Conservation (phyloP, 768 basidiomycete species). For the Collybia sp. region DNA sequence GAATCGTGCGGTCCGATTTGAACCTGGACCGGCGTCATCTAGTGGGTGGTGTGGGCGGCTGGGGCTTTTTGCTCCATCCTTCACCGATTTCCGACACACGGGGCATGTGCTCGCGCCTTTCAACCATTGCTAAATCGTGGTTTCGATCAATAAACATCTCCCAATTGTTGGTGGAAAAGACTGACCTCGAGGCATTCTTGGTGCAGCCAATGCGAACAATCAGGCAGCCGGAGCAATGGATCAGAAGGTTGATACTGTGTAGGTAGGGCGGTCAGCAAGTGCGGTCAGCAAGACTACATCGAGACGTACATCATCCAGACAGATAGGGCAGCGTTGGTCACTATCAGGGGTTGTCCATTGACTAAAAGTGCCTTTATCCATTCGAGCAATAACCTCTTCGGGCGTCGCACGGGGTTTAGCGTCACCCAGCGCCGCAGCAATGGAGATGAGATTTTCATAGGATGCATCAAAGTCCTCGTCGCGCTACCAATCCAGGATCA, state of each 20-base stretch:
- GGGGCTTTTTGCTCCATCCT: not conserved
- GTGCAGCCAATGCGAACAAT: slow-evolving; percentile 81
- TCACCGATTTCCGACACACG: slow-evolving; percentile 67
- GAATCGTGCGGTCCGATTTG: slow-evolving; percentile 9
- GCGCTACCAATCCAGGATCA: slow-evolving; percentile 33
- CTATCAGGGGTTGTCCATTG: slow-evolving; percentile 66
- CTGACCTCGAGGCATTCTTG: slow-evolving; percentile 70
- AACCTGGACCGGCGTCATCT: slow-evolving; percentile 7
- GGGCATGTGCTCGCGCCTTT: slow-evolving; percentile 73
- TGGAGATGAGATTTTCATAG: slow-evolving; percentile 62
- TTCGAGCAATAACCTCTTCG: slow-evolving; percentile 48
- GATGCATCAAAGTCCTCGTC: slow-evolving; percentile 77
- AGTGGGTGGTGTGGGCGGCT: not conserved
- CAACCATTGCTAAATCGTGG: slow-evolving; percentile 66
- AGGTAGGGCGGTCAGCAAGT: slow-evolving; percentile 6
- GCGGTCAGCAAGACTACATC: slow-evolving; percentile 1
- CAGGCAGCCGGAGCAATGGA: slow-evolving; percentile 56
- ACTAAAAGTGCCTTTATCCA: slow-evolving; percentile 59
- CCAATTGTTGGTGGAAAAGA: slow-evolving; percentile 2
- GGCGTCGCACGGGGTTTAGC: slow-evolving; percentile 63
- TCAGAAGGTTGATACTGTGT: slow-evolving; percentile 62
- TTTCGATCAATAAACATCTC: slow-evolving; percentile 4
- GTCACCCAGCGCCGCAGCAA: slow-evolving; percentile 63
- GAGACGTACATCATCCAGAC: slow-evolving; percentile 71
- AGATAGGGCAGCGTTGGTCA: slow-evolving; percentile 78